phyloP scores from a whole-genome alignment of 352 stramenopile genomes.

The Globisporangium orthogonon region DNA sequence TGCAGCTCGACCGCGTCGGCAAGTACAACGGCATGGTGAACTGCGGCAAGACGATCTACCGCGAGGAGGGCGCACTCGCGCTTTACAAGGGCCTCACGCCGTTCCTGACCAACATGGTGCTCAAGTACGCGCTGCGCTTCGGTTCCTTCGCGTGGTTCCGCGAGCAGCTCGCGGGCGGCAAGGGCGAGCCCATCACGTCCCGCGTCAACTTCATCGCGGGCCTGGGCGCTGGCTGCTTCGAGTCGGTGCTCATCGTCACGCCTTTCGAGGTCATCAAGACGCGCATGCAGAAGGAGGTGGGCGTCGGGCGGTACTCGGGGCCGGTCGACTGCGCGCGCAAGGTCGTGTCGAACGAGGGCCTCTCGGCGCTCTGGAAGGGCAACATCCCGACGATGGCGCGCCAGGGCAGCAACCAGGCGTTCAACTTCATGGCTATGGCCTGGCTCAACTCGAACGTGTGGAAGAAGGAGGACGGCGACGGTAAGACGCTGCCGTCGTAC shows the following conservation, averaged over 20 bases:
- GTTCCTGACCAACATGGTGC: conserved; percentile 86
- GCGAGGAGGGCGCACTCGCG: conserved; percentile 55
- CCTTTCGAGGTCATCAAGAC: conserved; percentile 98
- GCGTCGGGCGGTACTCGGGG: conserved; percentile 85
- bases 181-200: conserved; percentile 63
- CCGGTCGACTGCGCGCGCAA: conserved; percentile 91
- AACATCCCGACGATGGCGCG: conserved; percentile 95
- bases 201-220: conserved; percentile 87
- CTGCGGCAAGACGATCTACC: conserved; percentile 76
- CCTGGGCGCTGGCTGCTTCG: conserved; percentile 90
- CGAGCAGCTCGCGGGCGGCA: conserved; percentile 66
- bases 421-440: conserved; percentile 96
- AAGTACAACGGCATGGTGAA: conserved; percentile 86
- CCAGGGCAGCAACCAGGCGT: conserved; percentile 97
- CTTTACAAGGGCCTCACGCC: conserved; percentile 85
- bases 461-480: conserved; percentile 86
- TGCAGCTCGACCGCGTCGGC: conserved; percentile 69
- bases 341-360: conserved; percentile 91
- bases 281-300: conserved; percentile 93
- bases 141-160: conserved; percentile 85
- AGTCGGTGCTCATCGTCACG: conserved; percentile 96
- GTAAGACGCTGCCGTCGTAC: conserved; percentile 89
- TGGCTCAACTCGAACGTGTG: conserved; percentile 91
- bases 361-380: conserved; percentile 93
- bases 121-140: conserved; percentile 88